phyloP scores from a whole-genome alignment of 169 alveolate genomes.

The Cryptosporidium parvum region DNA sequence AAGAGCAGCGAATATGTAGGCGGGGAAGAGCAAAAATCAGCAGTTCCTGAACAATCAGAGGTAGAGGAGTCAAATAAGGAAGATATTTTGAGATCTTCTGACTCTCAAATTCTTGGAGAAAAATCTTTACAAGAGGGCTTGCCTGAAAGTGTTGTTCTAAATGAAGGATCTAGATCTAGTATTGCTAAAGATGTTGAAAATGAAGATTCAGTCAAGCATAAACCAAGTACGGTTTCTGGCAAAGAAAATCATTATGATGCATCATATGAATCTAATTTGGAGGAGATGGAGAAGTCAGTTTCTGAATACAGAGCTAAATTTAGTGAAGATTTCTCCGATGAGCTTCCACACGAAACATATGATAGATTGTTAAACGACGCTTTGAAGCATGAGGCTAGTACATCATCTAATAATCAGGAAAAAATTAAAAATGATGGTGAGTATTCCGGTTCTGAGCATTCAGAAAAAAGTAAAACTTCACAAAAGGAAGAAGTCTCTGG shows the following conservation, averaged over 20 bases:
- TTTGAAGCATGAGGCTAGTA: not conserved
- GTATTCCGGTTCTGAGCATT: not conserved
- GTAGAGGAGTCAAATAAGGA: not conserved
- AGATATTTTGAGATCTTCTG: not conserved
- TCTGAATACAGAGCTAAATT: slow-evolving; percentile 12
- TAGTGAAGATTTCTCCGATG: not conserved
- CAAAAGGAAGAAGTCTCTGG: not conserved
- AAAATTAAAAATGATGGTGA: not conserved
- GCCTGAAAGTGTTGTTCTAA: not conserved
- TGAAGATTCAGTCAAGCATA: not conserved
- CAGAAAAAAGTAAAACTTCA: not conserved
- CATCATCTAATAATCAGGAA: not conserved
- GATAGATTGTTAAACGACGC: slow-evolving; percentile 28
- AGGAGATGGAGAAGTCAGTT: slow-evolving; percentile 45
- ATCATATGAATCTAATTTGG: slow-evolving; percentile 21
- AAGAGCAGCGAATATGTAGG: not conserved
- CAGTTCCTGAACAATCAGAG: not conserved
- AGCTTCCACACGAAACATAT: slow-evolving; percentile 41
- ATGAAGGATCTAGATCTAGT: not conserved
- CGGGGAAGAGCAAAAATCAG: not conserved
- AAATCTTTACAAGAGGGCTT: not conserved
- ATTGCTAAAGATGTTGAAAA: not conserved
- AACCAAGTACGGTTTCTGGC: too few species aligned
- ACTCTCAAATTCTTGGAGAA: not conserved
- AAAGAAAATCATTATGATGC: slow-evolving; percentile 36